Percentiles rank a stretch among this genome's conserved stretches.
Evolutionary conservation across 495 filamentous ascomycete genomes (phyloP).

Genomic region (Tuber indicum): DNA sequence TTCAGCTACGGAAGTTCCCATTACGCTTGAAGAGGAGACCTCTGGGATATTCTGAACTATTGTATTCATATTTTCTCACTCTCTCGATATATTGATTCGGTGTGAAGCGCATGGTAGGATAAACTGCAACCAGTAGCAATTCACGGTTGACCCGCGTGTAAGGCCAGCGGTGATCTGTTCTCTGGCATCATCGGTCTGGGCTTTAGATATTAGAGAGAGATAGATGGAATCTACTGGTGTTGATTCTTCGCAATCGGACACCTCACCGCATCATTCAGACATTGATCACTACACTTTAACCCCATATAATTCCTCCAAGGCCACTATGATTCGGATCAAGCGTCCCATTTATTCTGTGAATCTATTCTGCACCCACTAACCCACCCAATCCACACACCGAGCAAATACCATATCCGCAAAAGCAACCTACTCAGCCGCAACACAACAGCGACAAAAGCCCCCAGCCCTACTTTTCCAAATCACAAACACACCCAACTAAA

Average conservation of each 20-base stretch:
- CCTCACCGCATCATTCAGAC: not conserved
- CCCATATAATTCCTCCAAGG: too few species aligned
- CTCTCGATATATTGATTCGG: too few species aligned
- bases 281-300: not conserved
- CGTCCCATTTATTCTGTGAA: not conserved
- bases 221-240: not conserved
- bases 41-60: too few species aligned
- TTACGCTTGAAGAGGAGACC: too few species aligned
- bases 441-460: not conserved
- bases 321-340: not conserved
- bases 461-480: not conserved
- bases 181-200: not conserved
- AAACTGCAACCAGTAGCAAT: too few species aligned
- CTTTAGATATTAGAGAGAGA: not conserved
- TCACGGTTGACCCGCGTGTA: too few species aligned
- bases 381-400: not conserved
- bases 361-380: not conserved
- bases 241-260: not conserved
- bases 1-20: too few species aligned
- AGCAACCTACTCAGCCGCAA: not conserved
- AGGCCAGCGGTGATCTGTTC: not conserved
- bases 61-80: too few species aligned
- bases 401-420: not conserved
- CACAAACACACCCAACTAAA: not conserved
- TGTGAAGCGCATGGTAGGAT: too few species aligned